Base-by-base conservation (phyloP, 2,329 filamentous ascomycete species). In the Chlorencoelia australis region DNA sequence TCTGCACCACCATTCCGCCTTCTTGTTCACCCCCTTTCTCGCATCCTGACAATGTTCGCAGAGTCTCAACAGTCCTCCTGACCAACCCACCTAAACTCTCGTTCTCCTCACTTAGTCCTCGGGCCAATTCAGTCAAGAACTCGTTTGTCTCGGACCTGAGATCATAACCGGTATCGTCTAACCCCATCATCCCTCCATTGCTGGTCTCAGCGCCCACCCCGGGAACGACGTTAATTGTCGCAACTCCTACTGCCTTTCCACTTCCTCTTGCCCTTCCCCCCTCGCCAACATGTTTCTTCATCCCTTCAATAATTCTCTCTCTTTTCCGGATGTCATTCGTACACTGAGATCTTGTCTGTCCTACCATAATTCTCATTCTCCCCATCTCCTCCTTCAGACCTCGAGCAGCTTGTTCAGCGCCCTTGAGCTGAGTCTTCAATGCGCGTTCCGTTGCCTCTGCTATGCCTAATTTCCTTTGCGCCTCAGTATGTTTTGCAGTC, bases 241-340 rank as follows among this genome's bases (percentile, higher is more conserved):
- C 68, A 16, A 79, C 61, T 7, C 68, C 66, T 6, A 71, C 62
- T 44, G 65, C 73, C 44, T 65, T 69, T 30, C 64, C 66, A 29
- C 68, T 67, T 26, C 75, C 74, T 51, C 70, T 69, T 47, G 71
- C 75, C 45, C 75, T 72, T 30, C 69, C 75, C 53, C 73, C 72
- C 36, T 91, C 84, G 3, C 75, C 71, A 43, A 96, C 69, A 55
- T 94, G 86, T 48, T 80, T 82, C 66, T 95, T 96, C 45, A 98
- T 67, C 26, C 79, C 78, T 45, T 94, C 83, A 46, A 96, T 80
- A 59, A 94, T 84, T 29, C 86, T 69, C 55, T 98, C 91, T 27
- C 89, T 77, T 54, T 93, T 89, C 42, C 89, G 79, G 30, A 95
- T 75, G 54, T 98, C 91, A 47, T 86, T 94, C 33, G 86, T 80